Percentiles rank a stretch among this genome's conserved stretches.
These are phyloP conservation scores for Apiotrichum sp. DNA, from an alignment of 1,284 basidiomycete species.

Conservation along the genomic window DNA sequence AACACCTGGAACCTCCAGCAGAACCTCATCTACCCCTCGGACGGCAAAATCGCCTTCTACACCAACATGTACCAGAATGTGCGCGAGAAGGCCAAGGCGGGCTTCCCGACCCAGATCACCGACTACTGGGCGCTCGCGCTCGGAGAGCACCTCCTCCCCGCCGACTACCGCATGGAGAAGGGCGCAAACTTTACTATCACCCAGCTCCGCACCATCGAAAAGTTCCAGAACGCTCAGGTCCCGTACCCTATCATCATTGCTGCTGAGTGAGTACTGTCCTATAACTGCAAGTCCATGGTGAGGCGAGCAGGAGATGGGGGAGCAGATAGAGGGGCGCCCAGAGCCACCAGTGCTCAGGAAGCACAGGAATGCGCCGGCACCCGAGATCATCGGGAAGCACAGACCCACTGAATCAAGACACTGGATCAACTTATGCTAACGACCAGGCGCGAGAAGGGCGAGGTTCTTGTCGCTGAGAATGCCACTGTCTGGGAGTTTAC, in stretches of 20 bases:
- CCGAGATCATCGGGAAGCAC: too few relatives aligned
- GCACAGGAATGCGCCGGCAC: too few relatives aligned
- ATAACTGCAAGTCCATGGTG: too few relatives aligned
- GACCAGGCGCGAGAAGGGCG: constrained; percentile 42
- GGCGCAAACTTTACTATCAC: constrained; percentile 43
- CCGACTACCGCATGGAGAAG: constrained; percentile 33
- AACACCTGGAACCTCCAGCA: constrained; percentile 47
- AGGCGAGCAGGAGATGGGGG: too few relatives aligned
- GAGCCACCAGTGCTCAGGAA: too few relatives aligned
- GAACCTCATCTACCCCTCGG: constrained; percentile 48
- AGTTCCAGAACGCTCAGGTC: constrained; percentile 27
- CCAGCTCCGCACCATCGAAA: constrained; percentile 23
- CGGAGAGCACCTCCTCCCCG: constrained; percentile 41
- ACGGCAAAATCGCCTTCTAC: constrained; percentile 47
- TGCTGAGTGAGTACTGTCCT: constrained; percentile 38
- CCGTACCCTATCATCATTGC: constrained; percentile 50
- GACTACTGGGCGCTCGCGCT: constrained; percentile 45
- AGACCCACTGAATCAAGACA: neutral
- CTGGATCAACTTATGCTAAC: neutral
- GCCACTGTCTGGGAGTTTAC: constrained; percentile 50
- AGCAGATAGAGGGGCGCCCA: too few relatives aligned
- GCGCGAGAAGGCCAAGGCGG: constrained; percentile 34
- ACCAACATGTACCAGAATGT: constrained; percentile 41
- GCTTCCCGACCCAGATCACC: constrained; percentile 44
- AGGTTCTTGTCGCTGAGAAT: constrained; percentile 45